Base-by-base conservation (phyloP, 768 basidiomycete species). In the Leccinum imitatum region DNA sequence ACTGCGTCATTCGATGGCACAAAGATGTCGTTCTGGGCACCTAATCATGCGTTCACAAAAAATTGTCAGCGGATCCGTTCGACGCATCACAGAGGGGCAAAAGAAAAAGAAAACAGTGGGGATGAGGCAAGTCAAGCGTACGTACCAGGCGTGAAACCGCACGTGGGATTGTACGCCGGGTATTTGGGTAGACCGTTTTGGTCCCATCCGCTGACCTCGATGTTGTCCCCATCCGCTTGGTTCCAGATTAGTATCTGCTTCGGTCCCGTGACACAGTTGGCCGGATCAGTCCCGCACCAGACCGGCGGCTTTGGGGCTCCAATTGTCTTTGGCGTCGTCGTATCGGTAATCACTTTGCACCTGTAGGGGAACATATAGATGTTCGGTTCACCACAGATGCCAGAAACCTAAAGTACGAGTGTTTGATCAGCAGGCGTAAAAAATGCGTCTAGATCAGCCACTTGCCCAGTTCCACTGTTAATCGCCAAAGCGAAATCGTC, bases 21-120 rank as follows among this genome's bases (percentile, higher is more conserved):
- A 6, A 68, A 68, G 8, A 69, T 68, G 30, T 69, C 67, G 0
- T 25, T 21, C 37, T 68, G 67, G 10, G 64, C 37, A 23, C 67
- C 67, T 67, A 17, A 10, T 27, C 44, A 19, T 31, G 23, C 13
- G 50, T 65, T 53, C 14, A 60, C 6, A 33, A 23, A 3, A 5
- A 5, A 7, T 15, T 39, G 21, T 33, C 4, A 50, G 23, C 50
- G 25, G 39, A 41, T 41, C 39, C 37, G 15, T 37, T 37, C 37
- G 37, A 37, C 37, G 37, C 21, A 25, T 10, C 33, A 46, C 17
- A 50, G 6, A 14, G 13, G 14, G 44, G 35, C 13, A 13, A 17
- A n/a, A 23, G 17, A 41, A 10, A 14, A 6, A n/a, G 15, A 13
- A 19, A 47, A n/a, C 10, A 30, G 27, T 9, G 27, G 13, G 15